Percentiles rank a stretch among this genome's conserved stretches.
Conservation (phyloP, 2,329 filamentous ascomycete genomes). For the Neophaeococcomyces mojaviensis region DNA sequence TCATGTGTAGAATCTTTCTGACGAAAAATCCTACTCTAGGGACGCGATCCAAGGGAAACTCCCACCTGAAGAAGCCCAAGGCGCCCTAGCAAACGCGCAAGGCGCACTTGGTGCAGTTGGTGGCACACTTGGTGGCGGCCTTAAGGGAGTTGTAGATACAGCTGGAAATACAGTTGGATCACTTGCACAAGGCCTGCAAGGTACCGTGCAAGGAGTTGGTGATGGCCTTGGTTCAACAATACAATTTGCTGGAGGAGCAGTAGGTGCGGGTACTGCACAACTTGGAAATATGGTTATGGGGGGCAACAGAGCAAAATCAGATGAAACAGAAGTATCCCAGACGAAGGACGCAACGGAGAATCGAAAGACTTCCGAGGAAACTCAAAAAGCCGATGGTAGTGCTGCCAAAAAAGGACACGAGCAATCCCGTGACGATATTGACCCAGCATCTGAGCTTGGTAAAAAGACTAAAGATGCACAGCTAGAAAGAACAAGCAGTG, state of each 20-base stretch:
- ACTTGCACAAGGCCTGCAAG: constrained; percentile 15
- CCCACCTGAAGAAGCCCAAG: constrained; percentile 14
- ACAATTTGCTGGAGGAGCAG: constrained; percentile 17
- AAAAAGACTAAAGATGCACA: not conserved
- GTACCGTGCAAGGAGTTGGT: constrained; percentile 17
- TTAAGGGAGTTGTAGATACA: constrained; percentile 20
- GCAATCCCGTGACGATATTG: not conserved
- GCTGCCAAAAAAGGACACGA: not conserved
- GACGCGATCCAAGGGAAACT: constrained; percentile 14
- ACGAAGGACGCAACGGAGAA: not conserved
- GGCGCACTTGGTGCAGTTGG: constrained; percentile 17
- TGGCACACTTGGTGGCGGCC: constrained; percentile 16
- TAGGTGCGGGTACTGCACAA: constrained; percentile 17
- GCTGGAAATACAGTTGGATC: constrained; percentile 18
- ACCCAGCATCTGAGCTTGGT: not conserved
- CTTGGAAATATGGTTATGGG: constrained; percentile 14
- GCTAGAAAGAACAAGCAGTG: too few species aligned
- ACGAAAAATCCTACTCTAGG: constrained; percentile 2
- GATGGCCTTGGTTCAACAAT: constrained; percentile 18
- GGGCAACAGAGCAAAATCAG: too few species aligned
- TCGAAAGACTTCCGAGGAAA: not conserved
- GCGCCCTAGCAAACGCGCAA: constrained; percentile 15
- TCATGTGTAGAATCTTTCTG: not conserved
- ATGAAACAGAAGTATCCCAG: not conserved
- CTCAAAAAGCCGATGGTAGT: not conserved